Percentiles rank a stretch among this genome's conserved stretches.
These are phyloP conservation scores for Colletotrichum aenigma DNA, from an alignment of 2,329 filamentous ascomycete genomes.

Conservation along the genomic window DNA sequence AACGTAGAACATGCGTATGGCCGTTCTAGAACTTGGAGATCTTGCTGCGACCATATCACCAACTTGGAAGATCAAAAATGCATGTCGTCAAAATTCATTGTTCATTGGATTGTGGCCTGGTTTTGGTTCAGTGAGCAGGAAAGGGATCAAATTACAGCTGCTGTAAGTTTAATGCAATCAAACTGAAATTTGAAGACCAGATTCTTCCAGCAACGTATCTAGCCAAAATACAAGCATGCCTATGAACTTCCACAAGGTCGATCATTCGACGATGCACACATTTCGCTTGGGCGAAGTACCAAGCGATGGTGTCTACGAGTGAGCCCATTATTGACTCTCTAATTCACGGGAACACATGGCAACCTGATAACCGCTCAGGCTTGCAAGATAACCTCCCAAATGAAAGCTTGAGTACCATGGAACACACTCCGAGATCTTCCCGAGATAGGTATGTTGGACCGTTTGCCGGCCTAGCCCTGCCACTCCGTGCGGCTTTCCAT, in stretches of 20 bases:
- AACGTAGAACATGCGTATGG: not conserved
- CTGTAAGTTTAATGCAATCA: accelerated
- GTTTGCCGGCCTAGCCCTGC: not conserved
- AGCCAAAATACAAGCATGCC: not conserved
- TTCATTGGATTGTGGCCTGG: accelerated
- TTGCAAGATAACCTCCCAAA: not conserved
- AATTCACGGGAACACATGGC: not conserved
- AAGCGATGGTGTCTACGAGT: not conserved
- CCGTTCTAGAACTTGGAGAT: not conserved
- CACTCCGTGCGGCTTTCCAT: not conserved
- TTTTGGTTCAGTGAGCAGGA: not conserved
- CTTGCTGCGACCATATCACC: not conserved
- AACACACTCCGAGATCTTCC: not conserved
- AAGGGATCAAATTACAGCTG: accelerated
- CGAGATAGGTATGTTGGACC: not conserved
- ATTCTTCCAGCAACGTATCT: not conserved
- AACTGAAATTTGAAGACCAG: not conserved
- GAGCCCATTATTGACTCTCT: not conserved
- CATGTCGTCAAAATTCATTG: accelerated
- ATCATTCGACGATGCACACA: not conserved
- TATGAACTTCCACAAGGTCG: not conserved
- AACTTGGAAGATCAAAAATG: not conserved
- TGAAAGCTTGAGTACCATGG: not conserved
- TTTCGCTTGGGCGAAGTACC: not conserved
- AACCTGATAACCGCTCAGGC: not conserved